Conservation (phyloP, 2,329 filamentous ascomycete species). For the Sporothrix schenckii region DNA sequence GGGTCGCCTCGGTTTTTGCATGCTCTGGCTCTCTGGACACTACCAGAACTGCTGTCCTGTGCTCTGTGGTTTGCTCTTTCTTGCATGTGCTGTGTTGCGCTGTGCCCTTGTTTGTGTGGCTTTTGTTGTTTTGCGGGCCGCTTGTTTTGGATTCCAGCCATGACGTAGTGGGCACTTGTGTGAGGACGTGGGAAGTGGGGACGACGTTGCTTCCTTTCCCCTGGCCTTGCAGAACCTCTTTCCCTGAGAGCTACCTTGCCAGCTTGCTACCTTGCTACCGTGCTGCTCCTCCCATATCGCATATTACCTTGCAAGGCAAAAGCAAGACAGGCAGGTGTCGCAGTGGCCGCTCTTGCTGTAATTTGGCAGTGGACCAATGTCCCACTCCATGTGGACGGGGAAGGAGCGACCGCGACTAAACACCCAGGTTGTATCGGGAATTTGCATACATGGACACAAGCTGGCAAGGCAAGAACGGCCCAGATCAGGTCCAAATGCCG, state of each 20-base stretch:
- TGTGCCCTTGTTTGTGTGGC: background rate
- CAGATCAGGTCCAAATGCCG: background rate
- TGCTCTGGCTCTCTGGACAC: too few species aligned
- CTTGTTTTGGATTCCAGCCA: background rate
- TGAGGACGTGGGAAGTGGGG: conserved; percentile 18
- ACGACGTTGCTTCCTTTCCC: background rate
- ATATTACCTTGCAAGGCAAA: background rate
- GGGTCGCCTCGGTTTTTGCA: too few species aligned
- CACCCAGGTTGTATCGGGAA: background rate
- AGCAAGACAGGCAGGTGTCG: background rate
- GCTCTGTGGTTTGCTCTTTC: background rate
- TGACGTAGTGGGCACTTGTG: conserved; percentile 15
- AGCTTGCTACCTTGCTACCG: too few species aligned
- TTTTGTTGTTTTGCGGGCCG: conserved; percentile 9
- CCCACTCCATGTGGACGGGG: background rate
- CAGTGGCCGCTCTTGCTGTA: background rate
- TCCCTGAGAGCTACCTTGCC: background rate
- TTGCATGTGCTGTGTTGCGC: background rate
- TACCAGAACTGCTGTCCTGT: background rate
- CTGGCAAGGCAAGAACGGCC: background rate
- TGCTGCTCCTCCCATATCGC: too few species aligned
- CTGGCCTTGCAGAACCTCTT: background rate
- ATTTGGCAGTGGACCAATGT: background rate
- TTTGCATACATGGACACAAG: background rate
- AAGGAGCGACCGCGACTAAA: background rate